These are phyloP conservation scores for Hypoxylon cercidicola DNA, from an alignment of 495 filamentous ascomycete genomes.

Conservation along the genomic window DNA sequence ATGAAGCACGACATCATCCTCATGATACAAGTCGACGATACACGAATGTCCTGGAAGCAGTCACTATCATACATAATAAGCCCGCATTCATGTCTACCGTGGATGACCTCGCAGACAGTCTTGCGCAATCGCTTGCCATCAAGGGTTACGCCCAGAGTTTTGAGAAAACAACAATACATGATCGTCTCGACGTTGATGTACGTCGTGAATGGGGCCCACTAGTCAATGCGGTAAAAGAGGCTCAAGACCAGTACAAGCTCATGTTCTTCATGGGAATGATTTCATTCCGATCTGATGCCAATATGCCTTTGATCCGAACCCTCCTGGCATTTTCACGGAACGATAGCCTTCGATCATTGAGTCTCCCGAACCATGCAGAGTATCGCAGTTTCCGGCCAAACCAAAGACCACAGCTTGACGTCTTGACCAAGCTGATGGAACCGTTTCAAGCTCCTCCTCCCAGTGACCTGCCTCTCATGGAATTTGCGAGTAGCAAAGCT, in stretches of 20 bases:
- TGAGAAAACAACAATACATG: conserved; percentile 46
- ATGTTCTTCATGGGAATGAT: conserved; percentile 41
- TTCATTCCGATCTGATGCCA: conserved; percentile 43
- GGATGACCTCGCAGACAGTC: conserved; percentile 39
- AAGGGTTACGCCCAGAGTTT: conserved; percentile 46
- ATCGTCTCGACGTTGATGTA: conserved; percentile 47
- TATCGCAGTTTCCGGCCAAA: conserved; percentile 46
- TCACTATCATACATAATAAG: conserved; percentile 41
- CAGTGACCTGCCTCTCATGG: conserved; percentile 27
- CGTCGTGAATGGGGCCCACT: conserved; percentile 50
- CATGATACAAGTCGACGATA: conserved; percentile 27
- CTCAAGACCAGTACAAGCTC: conserved; percentile 18
- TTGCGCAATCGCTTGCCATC: conserved; percentile 45
- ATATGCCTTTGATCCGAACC: conserved; percentile 43
- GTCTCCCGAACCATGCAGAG: conserved; percentile 35
- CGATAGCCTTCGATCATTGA: conserved; percentile 35
- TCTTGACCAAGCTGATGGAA: conserved; percentile 39
- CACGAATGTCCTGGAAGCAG: conserved; percentile 44
- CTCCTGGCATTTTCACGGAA: conserved; percentile 48
- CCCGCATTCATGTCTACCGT: conserved; percentile 43
- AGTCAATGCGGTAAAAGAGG: conserved; percentile 42
- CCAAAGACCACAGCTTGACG: conserved; percentile 44
- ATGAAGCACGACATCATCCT: conserved; percentile 36
- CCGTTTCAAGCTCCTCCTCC: conserved; percentile 32
- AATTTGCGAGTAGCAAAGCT: conserved; percentile 38